phyloP scores from a whole-genome alignment of 2,329 filamentous ascomycete species.

The Madurella fahalii region DNA sequence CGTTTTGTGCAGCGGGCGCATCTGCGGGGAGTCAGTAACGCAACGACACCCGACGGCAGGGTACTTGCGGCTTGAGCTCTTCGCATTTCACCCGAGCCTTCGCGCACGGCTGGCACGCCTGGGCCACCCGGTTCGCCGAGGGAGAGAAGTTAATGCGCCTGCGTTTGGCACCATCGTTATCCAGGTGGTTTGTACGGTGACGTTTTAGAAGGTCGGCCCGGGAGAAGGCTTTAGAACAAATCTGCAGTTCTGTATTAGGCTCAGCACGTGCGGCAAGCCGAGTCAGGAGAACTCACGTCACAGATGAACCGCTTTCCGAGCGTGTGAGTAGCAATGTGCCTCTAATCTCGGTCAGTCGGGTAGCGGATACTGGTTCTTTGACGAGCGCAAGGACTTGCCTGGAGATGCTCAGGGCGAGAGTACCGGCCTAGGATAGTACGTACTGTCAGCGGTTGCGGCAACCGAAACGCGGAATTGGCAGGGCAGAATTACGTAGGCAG shows the following conservation, averaged over 20 bases:
- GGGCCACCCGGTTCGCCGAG: conserved; percentile 46
- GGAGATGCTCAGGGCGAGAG: conserved; percentile 51
- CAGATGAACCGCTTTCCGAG: conserved; percentile 48
- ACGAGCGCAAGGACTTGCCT: conserved; percentile 23
- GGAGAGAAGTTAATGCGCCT: conserved; percentile 43
- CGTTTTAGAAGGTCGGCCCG: conserved; percentile 51
- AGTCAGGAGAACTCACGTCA: conserved; percentile 23
- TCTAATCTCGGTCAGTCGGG: conserved; percentile 18
- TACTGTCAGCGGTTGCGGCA: not conserved
- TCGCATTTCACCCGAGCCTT: conserved; percentile 52
- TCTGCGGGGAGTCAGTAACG: conserved; percentile 13
- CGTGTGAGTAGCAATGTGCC: conserved; percentile 49
- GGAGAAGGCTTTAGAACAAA: conserved; percentile 52
- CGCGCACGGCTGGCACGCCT: conserved; percentile 51
- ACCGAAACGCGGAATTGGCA: not conserved
- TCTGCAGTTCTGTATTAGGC: conserved; percentile 30
- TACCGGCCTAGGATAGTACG: conserved; percentile 33
- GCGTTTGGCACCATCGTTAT: conserved; percentile 44
- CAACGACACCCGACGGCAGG: not conserved
- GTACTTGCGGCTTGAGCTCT: conserved; percentile 43
- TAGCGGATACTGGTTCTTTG: too few relatives aligned
- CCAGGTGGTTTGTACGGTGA: conserved; percentile 49
- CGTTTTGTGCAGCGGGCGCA: conserved; percentile 48
- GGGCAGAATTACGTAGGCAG: conserved; percentile 38
- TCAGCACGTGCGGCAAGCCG: not conserved